Percentiles rank a stretch among this genome's conserved stretches.
These are phyloP conservation scores for Chrysoporthe cubensis DNA, from an alignment of 2,329 filamentous ascomycete genomes.

Conservation along the genomic window DNA sequence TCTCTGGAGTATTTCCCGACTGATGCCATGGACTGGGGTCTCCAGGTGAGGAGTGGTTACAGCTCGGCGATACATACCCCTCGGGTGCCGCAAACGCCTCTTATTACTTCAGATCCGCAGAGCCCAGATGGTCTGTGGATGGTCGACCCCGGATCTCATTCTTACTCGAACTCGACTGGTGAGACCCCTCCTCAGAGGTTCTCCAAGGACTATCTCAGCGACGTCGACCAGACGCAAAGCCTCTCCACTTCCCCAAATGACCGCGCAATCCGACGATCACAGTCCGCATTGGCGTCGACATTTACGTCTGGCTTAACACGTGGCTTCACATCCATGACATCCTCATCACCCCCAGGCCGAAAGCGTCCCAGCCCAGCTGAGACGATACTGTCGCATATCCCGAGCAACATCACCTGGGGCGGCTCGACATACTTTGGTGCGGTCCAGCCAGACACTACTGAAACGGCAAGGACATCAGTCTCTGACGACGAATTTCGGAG, in stretches of 20 bases:
- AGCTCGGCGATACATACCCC: slow-evolving; percentile 62
- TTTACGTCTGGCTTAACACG: slow-evolving; percentile 60
- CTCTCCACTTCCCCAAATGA: slow-evolving; percentile 65
- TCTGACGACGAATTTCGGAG: slow-evolving; percentile 57
- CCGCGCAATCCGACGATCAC: slow-evolving; percentile 54
- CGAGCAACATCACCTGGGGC: slow-evolving; percentile 56
- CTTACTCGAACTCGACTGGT: slow-evolving; percentile 65
- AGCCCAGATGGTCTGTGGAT: slow-evolving; percentile 58
- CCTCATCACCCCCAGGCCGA: slow-evolving; percentile 45
- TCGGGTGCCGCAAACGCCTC: slow-evolving; percentile 58
- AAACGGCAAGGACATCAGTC: slow-evolving; percentile 53
- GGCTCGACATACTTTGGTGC: slow-evolving; percentile 48
- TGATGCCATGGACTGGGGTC: slow-evolving; percentile 57
- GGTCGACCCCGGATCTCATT: slow-evolving; percentile 59
- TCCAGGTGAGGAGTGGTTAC: slow-evolving; percentile 54
- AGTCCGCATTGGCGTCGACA: slow-evolving; percentile 59
- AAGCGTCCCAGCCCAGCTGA: slow-evolving; percentile 68
- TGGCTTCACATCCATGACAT: slow-evolving; percentile 44
- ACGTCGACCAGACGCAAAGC: slow-evolving; percentile 54
- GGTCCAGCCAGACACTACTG: slow-evolving; percentile 48
- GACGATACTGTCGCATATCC: slow-evolving; percentile 54
- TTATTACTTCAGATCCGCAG: slow-evolving; percentile 58
- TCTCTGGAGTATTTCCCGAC: slow-evolving; percentile 70
- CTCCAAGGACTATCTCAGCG: slow-evolving; percentile 48
- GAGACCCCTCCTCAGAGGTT: slow-evolving; percentile 62